Conservation (phyloP, 2,329 filamentous ascomycete genomes). For the Cucurbitaria berberidis region DNA sequence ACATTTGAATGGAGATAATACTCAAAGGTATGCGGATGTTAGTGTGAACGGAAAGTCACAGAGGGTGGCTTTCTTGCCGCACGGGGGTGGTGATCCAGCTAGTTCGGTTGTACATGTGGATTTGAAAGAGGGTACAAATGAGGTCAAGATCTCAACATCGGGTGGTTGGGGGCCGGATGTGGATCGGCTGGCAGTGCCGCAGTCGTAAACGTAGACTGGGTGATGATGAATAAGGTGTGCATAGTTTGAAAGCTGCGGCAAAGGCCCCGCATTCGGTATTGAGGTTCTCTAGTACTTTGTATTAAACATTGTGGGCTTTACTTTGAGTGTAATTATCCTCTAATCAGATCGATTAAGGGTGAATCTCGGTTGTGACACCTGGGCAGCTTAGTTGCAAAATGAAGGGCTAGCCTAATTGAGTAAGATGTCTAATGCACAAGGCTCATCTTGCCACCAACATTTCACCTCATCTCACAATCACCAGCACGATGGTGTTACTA, state of each 20-base stretch:
- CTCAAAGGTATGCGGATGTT: slow-evolving; percentile 61
- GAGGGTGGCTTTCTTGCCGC: slow-evolving; percentile 62
- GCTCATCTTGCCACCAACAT: neutral
- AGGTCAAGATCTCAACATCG: slow-evolving; percentile 56
- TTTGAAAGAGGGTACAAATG: slow-evolving; percentile 58
- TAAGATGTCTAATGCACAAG: neutral
- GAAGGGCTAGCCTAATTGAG: neutral
- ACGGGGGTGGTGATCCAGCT: slow-evolving; percentile 53
- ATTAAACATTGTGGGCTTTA: no score
- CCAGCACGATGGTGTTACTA: neutral
- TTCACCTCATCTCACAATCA: neutral
- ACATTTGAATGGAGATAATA: slow-evolving; percentile 62
- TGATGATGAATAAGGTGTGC: slow-evolving; percentile 6
- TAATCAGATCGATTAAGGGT: neutral
- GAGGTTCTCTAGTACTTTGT: neutral
- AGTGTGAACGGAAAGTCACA: slow-evolving; percentile 62
- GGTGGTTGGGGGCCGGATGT: slow-evolving; percentile 59
- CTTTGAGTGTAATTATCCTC: no score
- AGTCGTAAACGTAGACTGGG: slow-evolving; percentile 31
- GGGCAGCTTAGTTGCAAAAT: neutral
- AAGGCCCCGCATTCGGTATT: neutral
- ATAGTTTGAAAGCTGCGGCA: neutral
- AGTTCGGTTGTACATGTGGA: slow-evolving; percentile 58
- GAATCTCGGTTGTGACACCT: neutral
- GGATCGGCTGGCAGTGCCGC: slow-evolving; percentile 62